Evolutionary conservation across 176 grass and related monocot species (phyloP).

Genomic region (Oryza longistaminata): DNA sequence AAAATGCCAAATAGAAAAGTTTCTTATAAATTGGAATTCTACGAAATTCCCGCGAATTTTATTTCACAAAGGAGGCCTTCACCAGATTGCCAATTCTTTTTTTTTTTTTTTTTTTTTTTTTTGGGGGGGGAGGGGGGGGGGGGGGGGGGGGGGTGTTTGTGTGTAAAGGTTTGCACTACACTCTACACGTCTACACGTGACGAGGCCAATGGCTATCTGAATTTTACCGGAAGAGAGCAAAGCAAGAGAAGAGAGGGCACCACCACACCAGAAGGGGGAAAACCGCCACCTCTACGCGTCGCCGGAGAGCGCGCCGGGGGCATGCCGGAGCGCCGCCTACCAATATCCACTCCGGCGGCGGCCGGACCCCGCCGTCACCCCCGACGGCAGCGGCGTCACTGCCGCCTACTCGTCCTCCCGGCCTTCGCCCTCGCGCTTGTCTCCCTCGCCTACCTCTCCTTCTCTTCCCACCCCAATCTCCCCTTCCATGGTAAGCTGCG

Average conservation of each 20-base stretch:
- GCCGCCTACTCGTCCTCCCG: conserved; percentile 38
- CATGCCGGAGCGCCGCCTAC: conserved; percentile 48
- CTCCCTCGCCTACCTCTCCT: conserved; percentile 59
- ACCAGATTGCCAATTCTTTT: too few relatives aligned
- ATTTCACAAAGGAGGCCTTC: too few relatives aligned
- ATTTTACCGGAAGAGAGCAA: background rate
- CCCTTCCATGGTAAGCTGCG: conserved; percentile 57
- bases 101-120: too few relatives aligned
- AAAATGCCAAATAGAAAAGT: too few relatives aligned
- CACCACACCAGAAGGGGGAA: background rate
- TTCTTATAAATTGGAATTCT: too few relatives aligned
- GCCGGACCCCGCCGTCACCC: conserved; percentile 38
- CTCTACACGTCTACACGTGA: too few relatives aligned
- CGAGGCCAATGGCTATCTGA: background rate
- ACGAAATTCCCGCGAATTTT: too few relatives aligned
- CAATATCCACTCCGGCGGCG: conserved; percentile 12
- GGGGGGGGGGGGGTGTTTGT: too few relatives aligned
- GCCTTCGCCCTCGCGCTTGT: conserved; percentile 50
- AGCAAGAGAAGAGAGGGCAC: background rate
- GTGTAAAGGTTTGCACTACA: background rate
- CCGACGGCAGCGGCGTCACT: conserved; percentile 42
- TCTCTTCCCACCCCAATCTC: conserved; percentile 50
- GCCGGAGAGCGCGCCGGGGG: background rate
- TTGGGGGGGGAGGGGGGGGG: too few relatives aligned
- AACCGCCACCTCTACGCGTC: background rate